Evolutionary conservation across 805 yeast genomes (phyloP), one percentile per base, ranked within the genome.

Genomic region (Saccharomycopsis microspora): DNA sequence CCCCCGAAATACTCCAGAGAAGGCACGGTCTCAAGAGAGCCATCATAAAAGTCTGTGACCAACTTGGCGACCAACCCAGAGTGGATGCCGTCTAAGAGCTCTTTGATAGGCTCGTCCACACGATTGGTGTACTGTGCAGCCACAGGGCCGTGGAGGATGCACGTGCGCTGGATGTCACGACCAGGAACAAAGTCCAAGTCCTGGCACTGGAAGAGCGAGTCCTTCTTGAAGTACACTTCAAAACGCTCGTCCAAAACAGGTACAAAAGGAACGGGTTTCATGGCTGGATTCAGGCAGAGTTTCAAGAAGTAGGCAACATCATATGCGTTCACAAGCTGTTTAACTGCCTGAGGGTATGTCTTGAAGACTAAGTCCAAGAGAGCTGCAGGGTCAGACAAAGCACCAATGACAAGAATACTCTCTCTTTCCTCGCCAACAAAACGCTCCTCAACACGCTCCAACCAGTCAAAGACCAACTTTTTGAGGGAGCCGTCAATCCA

Each of bases 131-230:
- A 89, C 68, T 82, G 88, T 58, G 96, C 96, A 58, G 99, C 95
- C 57, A 93, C 97, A 45, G 99, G 99, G 58, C 98, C 97, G 60
- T 88, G 96, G 60, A 93, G 76, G 57, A 93, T 88, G 84, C 98
- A 94, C n/a, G 97, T 90, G 75, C 98, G 84, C 68, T 89, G 89
- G 54, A 93, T 97, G 64, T 93, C 99, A 60, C 84, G 87, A 57
- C 76, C 97, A 56, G 86, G 89, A 62, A 93, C 97, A 51, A 97
- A 85, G 64, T 88, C 97, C 63, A 93, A 76, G 64, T 86, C 90
- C 73, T 93, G 97, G 29, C 96, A 85, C 75, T 93, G 99, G 98
- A 98, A 93, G 65, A 93, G 75, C 32, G 97, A 90, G 68, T 93
- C 99, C 72, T 93, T 93, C 80, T 93, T 93, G 79, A 93, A 93